Evolutionary conservation across 768 basidiomycete genomes (phyloP), one percentile per base, ranked within the genome.

Genomic region (Boletus pseudo-olivaceus): DNA sequence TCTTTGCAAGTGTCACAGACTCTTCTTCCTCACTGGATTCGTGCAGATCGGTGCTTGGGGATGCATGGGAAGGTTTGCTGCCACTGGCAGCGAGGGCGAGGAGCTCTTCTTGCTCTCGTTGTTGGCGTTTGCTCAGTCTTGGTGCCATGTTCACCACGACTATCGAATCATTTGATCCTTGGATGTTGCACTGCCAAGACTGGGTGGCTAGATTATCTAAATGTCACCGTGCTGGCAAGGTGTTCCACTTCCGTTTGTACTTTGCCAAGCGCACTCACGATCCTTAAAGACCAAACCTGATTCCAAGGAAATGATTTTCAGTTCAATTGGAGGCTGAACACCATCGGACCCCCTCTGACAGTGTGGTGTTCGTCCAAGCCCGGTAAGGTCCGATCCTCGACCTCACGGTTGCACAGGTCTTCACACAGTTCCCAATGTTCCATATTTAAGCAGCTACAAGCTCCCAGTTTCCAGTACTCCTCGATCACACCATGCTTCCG

Each of bases 71-170:
- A 0, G 66, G 69, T 19, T 60, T 65, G 5, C 61, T 67, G 14
- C 23, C 23, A 23, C 23, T 23, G 23, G 71, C 63, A 2, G 72
- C 62, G 37, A 87, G 76, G 1, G 82, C 79, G 34, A 82, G 77
- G 2, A 95, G 80, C 59, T 95, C 90, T 55, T 93, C 90, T 23
- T 84, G 78, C 63, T 93, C 90, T 43, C 93, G 76, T 64, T 94
- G 90, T 69, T 93, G 92, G 45, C 93, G 79, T 72, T 92, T 95
- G 72, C 83, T 94, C 37, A 87, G 72, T 57, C 88, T 78, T 20
- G 87, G 83, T 53, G 87, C 77, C 88, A 89, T 90, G 7, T 47
- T 37, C 39, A 47, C 37, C 33, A 15, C 23, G 17, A 7, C 45
- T 43, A 39, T 54, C 33, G 39, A n/a, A 34, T 40, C 37, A 63